These are phyloP conservation scores for Triticum timopheevii DNA, from an alignment of 176 grass and related monocot genomes.

Conservation along the genomic window DNA sequence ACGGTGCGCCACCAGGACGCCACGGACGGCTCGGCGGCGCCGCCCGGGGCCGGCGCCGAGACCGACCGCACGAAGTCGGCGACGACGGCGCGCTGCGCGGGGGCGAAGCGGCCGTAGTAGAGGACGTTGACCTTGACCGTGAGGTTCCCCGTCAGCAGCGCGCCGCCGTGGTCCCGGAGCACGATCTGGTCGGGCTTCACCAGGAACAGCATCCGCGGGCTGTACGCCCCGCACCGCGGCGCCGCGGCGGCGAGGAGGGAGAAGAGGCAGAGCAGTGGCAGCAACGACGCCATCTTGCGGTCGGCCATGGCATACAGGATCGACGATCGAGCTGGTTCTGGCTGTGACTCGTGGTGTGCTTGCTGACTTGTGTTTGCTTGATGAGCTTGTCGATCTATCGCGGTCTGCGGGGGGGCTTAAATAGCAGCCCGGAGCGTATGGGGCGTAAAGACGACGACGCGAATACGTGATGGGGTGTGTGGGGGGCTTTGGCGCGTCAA, in stretches of 20 bases:
- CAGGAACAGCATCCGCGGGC: constrained; percentile 60
- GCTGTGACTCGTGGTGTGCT: not conserved
- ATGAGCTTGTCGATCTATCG: not conserved
- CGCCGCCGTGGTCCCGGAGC: constrained; percentile 63
- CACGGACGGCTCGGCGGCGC: constrained; percentile 44
- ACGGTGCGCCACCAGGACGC: constrained; percentile 80
- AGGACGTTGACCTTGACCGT: constrained; percentile 71
- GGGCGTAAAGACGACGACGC: constrained; percentile 33
- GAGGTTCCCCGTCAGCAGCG: constrained; percentile 65
- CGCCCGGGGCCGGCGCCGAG: not conserved
- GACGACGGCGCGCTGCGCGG: constrained; percentile 56
- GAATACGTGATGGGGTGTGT: constrained; percentile 18
- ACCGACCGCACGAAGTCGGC: constrained; percentile 68
- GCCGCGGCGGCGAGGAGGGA: not conserved
- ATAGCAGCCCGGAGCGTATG: constrained; percentile 11
- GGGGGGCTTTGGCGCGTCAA: constrained; percentile 18
- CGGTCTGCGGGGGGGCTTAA: not conserved
- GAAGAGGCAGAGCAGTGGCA: constrained; percentile 18
- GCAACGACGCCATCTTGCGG: not conserved
- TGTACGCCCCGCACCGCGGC: constrained; percentile 28
- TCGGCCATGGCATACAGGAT: constrained; percentile 19
- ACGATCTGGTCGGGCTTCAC: constrained; percentile 66
- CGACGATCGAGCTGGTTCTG: not conserved
- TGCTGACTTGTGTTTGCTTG: not conserved
- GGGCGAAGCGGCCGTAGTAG: constrained; percentile 75